Percentiles rank a stretch among this genome's conserved stretches.
These are phyloP conservation scores for Tremella yokohamensis DNA, from an alignment of 768 basidiomycete genomes.

Conservation along the genomic window DNA sequence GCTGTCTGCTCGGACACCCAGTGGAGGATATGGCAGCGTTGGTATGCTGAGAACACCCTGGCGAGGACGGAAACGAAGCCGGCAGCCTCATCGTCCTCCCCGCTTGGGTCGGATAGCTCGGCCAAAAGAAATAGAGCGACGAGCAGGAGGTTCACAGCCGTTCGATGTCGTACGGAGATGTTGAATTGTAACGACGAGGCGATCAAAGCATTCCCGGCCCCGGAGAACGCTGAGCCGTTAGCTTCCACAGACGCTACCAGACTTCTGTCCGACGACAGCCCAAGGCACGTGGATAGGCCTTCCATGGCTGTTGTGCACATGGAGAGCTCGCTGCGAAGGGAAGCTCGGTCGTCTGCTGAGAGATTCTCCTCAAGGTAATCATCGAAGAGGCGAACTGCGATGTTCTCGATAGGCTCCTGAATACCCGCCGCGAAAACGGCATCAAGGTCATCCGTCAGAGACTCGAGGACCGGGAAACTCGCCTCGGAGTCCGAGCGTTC, in stretches of 20 bases:
- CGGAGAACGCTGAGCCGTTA: too few species aligned
- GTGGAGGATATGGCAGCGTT: conserved; percentile 30
- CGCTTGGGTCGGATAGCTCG: conserved; percentile 24
- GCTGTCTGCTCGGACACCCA: conserved; percentile 36
- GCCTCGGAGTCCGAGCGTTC: conserved; percentile 14
- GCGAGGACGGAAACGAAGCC: conserved; percentile 28
- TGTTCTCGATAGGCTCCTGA: conserved; percentile 17
- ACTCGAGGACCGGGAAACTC: conserved; percentile 22
- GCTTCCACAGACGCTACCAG: too few species aligned
- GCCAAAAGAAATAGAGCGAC: conserved; percentile 27
- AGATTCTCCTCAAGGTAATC: conserved; percentile 29
- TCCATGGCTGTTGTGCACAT: conserved; percentile 13
- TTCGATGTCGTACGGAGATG: conserved; percentile 24
- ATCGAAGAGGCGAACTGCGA: conserved; percentile 25
- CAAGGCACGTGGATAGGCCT: conserved; percentile 20
- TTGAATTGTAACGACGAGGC: conserved; percentile 20
- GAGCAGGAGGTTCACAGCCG: conserved; percentile 34
- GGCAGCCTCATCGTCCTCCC: conserved; percentile 32
- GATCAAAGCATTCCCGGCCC: conserved; percentile 34
- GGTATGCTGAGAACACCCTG: conserved; percentile 25
- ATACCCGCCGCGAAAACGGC: conserved; percentile 11
- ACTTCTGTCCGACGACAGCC: conserved; percentile 14
- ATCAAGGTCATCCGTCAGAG: conserved; percentile 15
- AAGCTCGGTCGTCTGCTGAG: conserved; percentile 25
- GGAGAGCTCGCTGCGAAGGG: conserved; percentile 23